These are phyloP conservation scores for Inosperma sp. DNA, from an alignment of 768 basidiomycete species.

Conservation along the genomic window DNA sequence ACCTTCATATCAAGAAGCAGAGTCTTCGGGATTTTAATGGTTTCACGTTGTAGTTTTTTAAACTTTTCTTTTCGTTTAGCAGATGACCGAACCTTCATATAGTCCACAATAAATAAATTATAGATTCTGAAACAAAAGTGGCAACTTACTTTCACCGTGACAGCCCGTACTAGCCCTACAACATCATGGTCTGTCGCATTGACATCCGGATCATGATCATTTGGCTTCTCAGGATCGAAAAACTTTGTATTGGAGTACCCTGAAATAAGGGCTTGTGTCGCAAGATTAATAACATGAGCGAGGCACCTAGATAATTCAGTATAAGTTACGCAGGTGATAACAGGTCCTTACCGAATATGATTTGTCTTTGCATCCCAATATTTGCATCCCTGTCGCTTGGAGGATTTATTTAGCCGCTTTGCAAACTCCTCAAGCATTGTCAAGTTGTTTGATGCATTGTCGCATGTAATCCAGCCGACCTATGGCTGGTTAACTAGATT, in stretches of 20 bases:
- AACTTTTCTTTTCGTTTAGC: conserved; percentile 18
- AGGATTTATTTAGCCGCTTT: neutral
- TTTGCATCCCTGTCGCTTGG: neutral
- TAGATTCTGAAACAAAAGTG: too few species aligned
- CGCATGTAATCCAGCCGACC: conserved; percentile 8
- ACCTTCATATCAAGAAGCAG: conserved; percentile 21
- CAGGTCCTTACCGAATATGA: neutral
- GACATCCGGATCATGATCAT: conserved; percentile 8
- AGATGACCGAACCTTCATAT: conserved; percentile 8
- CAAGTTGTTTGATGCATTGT: neutral
- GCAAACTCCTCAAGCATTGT: neutral
- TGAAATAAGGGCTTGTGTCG: conserved; percentile 12
- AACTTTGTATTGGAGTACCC: conserved; percentile 14
- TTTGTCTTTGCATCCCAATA: neutral
- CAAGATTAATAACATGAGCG: conserved; percentile 15
- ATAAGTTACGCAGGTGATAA: neutral
- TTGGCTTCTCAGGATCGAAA: conserved; percentile 7
- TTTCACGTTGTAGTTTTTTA: conserved; percentile 8
- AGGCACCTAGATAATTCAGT: conserved; percentile 7
- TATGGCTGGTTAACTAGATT: neutral
- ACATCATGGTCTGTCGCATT: conserved; percentile 6
- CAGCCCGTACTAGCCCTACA: conserved; percentile 14
- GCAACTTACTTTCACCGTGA: conserved; percentile 14
- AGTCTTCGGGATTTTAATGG: neutral
- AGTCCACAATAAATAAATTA: too few species aligned